Conservation (phyloP, 768 basidiomycete genomes). For the Serendipita vermifera region DNA sequence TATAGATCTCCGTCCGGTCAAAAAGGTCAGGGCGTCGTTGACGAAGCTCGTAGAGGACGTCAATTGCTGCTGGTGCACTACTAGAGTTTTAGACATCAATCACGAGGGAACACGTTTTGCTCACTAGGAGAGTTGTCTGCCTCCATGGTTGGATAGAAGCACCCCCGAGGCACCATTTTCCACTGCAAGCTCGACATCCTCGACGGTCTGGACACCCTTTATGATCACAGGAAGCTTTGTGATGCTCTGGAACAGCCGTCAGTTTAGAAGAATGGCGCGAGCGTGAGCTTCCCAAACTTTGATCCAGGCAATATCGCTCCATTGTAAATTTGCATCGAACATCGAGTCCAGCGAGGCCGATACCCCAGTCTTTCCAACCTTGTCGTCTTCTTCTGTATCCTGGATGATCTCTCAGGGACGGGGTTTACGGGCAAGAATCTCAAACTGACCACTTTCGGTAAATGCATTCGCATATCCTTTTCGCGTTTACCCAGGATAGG, state of each 20-base stretch:
- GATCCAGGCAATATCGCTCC: conserved; percentile 26
- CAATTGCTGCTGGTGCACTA: conserved; percentile 64
- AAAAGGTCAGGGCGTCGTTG: conserved; percentile 29
- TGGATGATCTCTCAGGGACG: too few relatives aligned
- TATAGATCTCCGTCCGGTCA: conserved; percentile 30
- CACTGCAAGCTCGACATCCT: conserved; percentile 25
- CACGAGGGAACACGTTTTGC: not conserved
- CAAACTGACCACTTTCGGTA: too few relatives aligned
- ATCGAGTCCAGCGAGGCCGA: not conserved
- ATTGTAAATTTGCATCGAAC: conserved; percentile 13
- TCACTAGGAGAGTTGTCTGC: conserved; percentile 53
- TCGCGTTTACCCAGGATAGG: conserved; percentile 21
- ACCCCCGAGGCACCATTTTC: conserved; percentile 30
- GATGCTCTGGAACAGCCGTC: conserved; percentile 39
- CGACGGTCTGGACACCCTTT: conserved; percentile 39
- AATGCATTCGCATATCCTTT: conserved; percentile 12
- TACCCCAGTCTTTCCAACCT: not conserved
- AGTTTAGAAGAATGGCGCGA: conserved; percentile 17
- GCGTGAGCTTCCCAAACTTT: conserved; percentile 12
- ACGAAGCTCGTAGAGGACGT: conserved; percentile 34
- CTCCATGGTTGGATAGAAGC: conserved; percentile 30
- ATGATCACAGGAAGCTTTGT: conserved; percentile 60
- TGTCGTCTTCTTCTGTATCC: too few relatives aligned
- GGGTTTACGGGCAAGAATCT: too few relatives aligned
- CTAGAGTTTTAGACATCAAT: not conserved